Evolutionary conservation across 495 filamentous ascomycete species (phyloP), one percentile per base, ranked within the genome.

Genomic region (Cairneyella variabilis): DNA sequence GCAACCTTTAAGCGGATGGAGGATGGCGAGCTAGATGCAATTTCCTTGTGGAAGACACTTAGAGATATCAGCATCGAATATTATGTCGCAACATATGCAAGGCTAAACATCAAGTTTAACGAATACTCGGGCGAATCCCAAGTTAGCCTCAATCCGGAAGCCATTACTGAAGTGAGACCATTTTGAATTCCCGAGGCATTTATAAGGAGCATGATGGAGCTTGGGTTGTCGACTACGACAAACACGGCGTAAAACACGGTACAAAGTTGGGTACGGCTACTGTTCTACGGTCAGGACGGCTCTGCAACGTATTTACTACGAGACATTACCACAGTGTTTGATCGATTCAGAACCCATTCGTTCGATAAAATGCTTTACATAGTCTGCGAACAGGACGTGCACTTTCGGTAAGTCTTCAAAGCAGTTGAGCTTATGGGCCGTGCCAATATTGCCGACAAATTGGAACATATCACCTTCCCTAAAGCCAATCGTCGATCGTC

Each of bases 291-390:
- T 61, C 80, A 80, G 63, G 83, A 87, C 58, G 86, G 86, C 32
- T 84, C 83, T 3, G 79, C 81, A 28, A 72, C 84, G 3, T 89
- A 90, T 65, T 70, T 89, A 34, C 87, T 86, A 51, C 76, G 86
- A 46, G 86, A 90, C 61, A 84, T 90, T 49, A 85, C 81, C 51
- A 83, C 83, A 21, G 82, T 82, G 27, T 58, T 76, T 4, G 81
- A 86, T 69, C 76, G 86, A 52, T 72, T 77, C 51, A 74, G 85
- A 41, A 28, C 21, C 14, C 34, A 54, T 11, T 60, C 80, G 48
- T 86, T 87, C 61, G 86, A 89, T 65, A 83, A 83, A 71, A 85
- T 89, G 83, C 78, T 90, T 48, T 90, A 89, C 65, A 83, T 89
- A n/a, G 80, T 89, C 50, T 79, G 82, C 10, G 70, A 74, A 34